Evolutionary conservation across 176 grass and related monocot genomes (phyloP), one percentile per base, ranked within the genome.

Genomic region (Triticum aestivum): DNA sequence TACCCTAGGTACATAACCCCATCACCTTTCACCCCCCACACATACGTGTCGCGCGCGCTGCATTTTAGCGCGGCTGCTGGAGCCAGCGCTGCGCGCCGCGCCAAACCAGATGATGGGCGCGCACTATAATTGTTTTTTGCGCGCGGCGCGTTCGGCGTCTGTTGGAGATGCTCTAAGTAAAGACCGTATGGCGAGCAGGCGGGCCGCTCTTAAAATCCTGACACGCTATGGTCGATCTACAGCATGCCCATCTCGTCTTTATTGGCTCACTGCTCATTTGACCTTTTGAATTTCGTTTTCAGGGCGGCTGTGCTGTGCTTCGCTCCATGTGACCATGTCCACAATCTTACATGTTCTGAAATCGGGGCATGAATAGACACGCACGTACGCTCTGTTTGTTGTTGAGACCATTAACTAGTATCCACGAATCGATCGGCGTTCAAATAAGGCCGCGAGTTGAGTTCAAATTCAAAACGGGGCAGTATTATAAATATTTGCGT

Each of bases 201-300:
- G 5, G 44, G 8, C 18, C 14, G 26, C 73, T 54, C 42, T 52
- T 51, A 17, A 54, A 32, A 30, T 14, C 49, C 26, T 74, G 44
- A 75, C 73, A 75, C 6, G 14, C 24, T 13, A 17, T 30, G 73
- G 21, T 61, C 59, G 52, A 20, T 56, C 52, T 56, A 51, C 13
- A 47, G 45, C 45, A 49, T 3, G 24, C 1, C 29, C 73, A 20
- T 26, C 71, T 74, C 71, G 9, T 76, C 73, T 9, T 9, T 29
- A 15, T 65, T 59, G 42, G 21, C 30, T 56, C 73, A 33, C 35
- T 69, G 32, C 6, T 52, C 30, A 54, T 39, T 38, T 54, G 44
- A 85, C 71, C 71, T 67, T 67, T 65, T 35, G 42, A 77, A 67
- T 77, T 85, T 77, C 29, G 9, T 38, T 4, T 35, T 26, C 44